Conservation (phyloP, 108 stramenopile species). For the Conticribra weissflogii region DNA sequence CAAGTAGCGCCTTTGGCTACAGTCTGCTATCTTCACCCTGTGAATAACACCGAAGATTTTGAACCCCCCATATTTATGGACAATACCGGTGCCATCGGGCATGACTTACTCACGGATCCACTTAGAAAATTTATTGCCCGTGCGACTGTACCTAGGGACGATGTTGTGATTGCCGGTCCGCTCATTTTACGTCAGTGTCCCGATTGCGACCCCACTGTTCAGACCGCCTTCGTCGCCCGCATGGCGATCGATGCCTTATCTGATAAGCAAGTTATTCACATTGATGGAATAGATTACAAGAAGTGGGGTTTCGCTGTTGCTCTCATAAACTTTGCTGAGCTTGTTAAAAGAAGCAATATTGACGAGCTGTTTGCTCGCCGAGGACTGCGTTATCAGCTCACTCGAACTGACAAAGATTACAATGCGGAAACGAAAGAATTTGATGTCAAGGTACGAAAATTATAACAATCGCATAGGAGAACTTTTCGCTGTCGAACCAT, state of each 20-base stretch:
- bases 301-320: constrained; percentile 63
- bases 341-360: constrained; percentile 47
- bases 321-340: constrained; percentile 39
- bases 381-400: constrained; percentile 55
- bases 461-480: constrained; percentile 20
- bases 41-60: constrained; percentile 57
- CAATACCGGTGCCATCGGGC: constrained; percentile 30
- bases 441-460: constrained; percentile 14
- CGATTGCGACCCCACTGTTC: not conserved
- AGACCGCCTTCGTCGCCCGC: constrained; percentile 53
- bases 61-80: constrained; percentile 21
- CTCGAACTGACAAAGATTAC: constrained; percentile 47
- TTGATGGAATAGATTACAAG: constrained; percentile 44
- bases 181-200: constrained; percentile 44
- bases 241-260: constrained; percentile 41
- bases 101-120: constrained; percentile 40
- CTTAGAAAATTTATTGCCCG: constrained; percentile 2
- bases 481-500: constrained; percentile 4
- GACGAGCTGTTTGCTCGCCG: constrained; percentile 39
- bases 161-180: constrained; percentile 61
- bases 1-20: constrained; percentile 48
- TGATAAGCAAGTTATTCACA: constrained; percentile 32
- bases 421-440: not conserved
- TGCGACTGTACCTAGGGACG: constrained; percentile 21
- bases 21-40: constrained; percentile 40